Evolutionary conservation across 345 rosid species (phyloP).

Genomic region (Pseudoturritis turrita): DNA sequence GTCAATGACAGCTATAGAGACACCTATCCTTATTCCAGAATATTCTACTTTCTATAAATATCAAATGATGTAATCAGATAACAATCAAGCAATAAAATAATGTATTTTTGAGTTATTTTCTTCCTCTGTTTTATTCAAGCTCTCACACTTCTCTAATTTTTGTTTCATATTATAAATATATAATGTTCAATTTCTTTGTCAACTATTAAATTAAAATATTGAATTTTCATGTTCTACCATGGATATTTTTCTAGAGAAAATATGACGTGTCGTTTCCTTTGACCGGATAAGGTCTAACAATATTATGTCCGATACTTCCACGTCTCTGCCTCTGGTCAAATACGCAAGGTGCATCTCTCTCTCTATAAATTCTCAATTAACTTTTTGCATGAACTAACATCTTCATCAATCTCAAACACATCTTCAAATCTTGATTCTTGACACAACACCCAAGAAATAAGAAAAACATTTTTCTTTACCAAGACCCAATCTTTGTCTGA

Average conservation of each 20-base stretch:
- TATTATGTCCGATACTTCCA: conserved; percentile 13
- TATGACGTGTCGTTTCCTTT: not conserved
- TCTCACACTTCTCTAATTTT: not conserved
- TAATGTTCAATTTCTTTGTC: not conserved
- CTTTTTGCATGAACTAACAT: not conserved
- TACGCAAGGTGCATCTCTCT: conserved; percentile 10
- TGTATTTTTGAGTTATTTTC: too few relatives aligned
- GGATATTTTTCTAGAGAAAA: not conserved
- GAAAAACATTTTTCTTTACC: not conserved
- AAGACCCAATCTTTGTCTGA: not conserved
- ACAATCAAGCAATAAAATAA: too few relatives aligned
- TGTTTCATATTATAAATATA: not conserved
- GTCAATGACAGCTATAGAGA: too few relatives aligned
- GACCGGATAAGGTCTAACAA: conserved; percentile 17
- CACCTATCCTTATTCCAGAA: too few relatives aligned
- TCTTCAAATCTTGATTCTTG: too few relatives aligned
- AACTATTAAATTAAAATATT: not conserved
- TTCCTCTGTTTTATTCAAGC: too few relatives aligned
- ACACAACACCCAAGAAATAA: not conserved
- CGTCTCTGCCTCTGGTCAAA: conserved; percentile 26
- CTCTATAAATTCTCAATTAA: not conserved
- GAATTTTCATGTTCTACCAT: not conserved
- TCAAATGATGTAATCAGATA: too few relatives aligned
- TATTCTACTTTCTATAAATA: too few relatives aligned
- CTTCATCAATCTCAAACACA: too few relatives aligned